Conservation (phyloP, 2,329 filamentous ascomycete genomes). For the Trichoderma sp. region DNA sequence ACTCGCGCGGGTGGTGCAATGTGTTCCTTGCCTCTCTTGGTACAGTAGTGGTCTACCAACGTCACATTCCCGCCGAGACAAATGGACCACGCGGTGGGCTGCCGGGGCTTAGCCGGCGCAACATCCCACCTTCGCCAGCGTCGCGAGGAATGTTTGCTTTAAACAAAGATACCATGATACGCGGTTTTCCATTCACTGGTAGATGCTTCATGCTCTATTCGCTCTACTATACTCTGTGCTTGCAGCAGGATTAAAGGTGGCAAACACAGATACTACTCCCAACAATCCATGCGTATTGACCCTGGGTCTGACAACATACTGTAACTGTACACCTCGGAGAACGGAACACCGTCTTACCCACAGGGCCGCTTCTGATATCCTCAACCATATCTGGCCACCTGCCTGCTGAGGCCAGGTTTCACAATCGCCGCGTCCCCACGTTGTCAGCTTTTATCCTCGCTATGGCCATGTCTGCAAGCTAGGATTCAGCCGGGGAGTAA, state of each 20-base stretch:
- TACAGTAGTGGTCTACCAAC: not conserved
- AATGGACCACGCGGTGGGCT: not conserved
- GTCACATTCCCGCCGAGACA: slow-evolving; percentile 18
- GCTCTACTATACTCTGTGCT: not conserved
- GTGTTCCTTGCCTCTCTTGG: slow-evolving; percentile 18
- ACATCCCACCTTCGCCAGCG: not conserved
- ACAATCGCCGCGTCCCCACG: not conserved
- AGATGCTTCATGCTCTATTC: not conserved
- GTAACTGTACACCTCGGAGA: not conserved
- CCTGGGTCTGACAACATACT: not conserved
- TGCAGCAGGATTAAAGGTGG: not conserved
- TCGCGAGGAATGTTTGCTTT: not conserved
- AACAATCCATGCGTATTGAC: not conserved
- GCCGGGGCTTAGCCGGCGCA: slow-evolving; percentile 21
- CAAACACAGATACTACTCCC: not conserved
- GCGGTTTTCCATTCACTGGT: not conserved
- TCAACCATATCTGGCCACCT: not conserved
- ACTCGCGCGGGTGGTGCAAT: slow-evolving; percentile 20
- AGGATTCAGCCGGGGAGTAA: not conserved
- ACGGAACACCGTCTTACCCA: not conserved
- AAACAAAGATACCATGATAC: not conserved
- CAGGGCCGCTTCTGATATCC: slow-evolving; percentile 3
- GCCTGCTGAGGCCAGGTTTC: not conserved
- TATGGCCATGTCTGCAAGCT: not conserved
- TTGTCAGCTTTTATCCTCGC: not conserved